These are phyloP conservation scores for Gleditsia sinensis DNA, from an alignment of 306 rosid species.

Conservation along the genomic window DNA sequence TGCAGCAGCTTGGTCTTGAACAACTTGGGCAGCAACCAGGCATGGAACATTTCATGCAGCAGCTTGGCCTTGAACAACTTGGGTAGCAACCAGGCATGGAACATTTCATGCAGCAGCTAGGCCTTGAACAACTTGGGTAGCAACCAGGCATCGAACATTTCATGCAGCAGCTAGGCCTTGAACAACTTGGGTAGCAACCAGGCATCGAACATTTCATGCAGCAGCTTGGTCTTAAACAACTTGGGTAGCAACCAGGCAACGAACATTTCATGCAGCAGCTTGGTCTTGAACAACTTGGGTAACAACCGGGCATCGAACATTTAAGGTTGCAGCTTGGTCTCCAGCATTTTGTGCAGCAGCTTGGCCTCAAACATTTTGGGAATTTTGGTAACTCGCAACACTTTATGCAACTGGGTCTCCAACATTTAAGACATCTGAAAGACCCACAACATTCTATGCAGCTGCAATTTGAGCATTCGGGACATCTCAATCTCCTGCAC, in stretches of 20 bases:
- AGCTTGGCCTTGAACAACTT: conserved; percentile 41
- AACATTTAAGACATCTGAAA: conserved; percentile 46
- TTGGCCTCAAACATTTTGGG: conserved; percentile 43
- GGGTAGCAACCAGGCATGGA: conserved; percentile 46
- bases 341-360: conserved; percentile 32
- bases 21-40: conserved; percentile 47
- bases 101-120: conserved; percentile 38
- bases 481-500: conserved; percentile 49
- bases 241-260: too few species aligned
- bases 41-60: conserved; percentile 46
- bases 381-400: conserved; percentile 46
- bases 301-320: conserved; percentile 46
- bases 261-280: conserved; percentile 54
- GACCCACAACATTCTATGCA: conserved; percentile 47
- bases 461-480: conserved; percentile 40
- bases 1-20: conserved; percentile 48
- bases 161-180: conserved; percentile 48
- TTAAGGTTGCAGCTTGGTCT: conserved; percentile 15
- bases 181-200: conserved; percentile 44
- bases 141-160: too few species aligned
- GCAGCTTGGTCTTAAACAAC: conserved; percentile 47
- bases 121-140: too few species aligned
- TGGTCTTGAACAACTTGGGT: conserved; percentile 40
- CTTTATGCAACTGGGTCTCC: conserved; percentile 38
- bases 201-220: conserved; percentile 45